Base-by-base conservation (phyloP, 345 rosid genomes). In the Murraya paniculata region DNA sequence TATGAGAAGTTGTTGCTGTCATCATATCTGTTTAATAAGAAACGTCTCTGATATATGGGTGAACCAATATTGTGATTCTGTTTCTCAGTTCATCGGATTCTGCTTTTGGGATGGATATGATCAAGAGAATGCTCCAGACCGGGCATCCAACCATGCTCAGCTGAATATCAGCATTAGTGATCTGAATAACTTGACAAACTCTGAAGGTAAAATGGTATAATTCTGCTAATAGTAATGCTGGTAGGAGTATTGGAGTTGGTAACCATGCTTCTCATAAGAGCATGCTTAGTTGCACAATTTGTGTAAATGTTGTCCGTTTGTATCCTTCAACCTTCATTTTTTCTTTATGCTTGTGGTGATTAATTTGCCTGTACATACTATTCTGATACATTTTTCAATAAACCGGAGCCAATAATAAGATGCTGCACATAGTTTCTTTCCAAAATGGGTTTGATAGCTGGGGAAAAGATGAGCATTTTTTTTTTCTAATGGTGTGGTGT, bases 81-180 rank as follows among this genome's bases (percentile, higher is more conserved):
- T 84, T 58, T 67, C 78, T 77, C 97, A 96, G 99, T 77, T 92
- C 98, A 68, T 92, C 98, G 9, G 99, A 96, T 82, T 96, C 99
- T 50, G 86, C 97, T 8, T 96, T 96, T 82, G 97, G 98, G 78
- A 94, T 94, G 95, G 97, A 94, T 80, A 89, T 94, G 91, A 9
- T 92, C 57, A 96, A 94, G 92, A 90, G 94, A 84, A 94, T 96
- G 94, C 91, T 96, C 30, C 98, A 96, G 80, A 89, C 93, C 6
- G 97, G 98, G 53, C 98, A 92, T 84, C 99, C 99, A 16, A 90
- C 95, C 16, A 91, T 96, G 97, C 93, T 94, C 75, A 88, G 91
- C 84, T 96, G 85, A 91, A 82, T 60, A 59, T 45, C 21, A 45
- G 39, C 60, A n/a, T 56, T 9, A 10, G 28, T 10, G n/a, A 38